Base-by-base conservation (phyloP, 176 grass and related monocot genomes). In the Triticum timopheevii region DNA sequence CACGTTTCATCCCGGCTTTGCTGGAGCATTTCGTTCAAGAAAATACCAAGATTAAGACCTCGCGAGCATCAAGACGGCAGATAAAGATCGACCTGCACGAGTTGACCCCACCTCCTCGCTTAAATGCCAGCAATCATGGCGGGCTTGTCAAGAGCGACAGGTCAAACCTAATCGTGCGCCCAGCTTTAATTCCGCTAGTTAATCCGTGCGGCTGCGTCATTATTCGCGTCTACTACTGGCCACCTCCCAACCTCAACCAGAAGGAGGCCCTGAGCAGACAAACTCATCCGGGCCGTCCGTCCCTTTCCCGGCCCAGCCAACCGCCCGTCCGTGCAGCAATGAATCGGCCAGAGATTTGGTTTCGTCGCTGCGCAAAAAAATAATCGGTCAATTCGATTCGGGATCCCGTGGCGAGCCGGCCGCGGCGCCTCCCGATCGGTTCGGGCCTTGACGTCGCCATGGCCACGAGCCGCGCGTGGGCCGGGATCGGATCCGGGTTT, bases 81-180 rank as follows among this genome's bases (percentile, higher is more conserved):
- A 80, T 84, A 65, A 65, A 68, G 80, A 87, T 87, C 3, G 1
- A 22, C 23, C 25, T 27, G 67, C 33, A 36, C 10, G 17, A 27
- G 89, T 87, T 90, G 85, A 87, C 80, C 73, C 31, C 33, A 52
- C 22, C 39, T 2, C 4, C 59, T 10, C 20, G 35, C n/a, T 76
- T 81, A 45, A 86, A 25, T 76, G 31, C 9, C 3, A 28, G 13
- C 15, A 45, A 85, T 27, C 33, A 52, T 38, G 58, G 25, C 8
- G 15, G 27, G 1, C 40, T 27, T 27, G 6, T 33, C 28, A 17
- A 69, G 45, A 1, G 5, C 10, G 7, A 23, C 34, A 76, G 10
- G 89, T 91, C 85, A 87, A 87, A 80, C 85, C 68, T 80, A 84
- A 80, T 82, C 74, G 66, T 83, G 84, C 31, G 2, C 4, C 89